phyloP scores from a whole-genome alignment of 441 rosid species.

The Melastoma candidum region DNA sequence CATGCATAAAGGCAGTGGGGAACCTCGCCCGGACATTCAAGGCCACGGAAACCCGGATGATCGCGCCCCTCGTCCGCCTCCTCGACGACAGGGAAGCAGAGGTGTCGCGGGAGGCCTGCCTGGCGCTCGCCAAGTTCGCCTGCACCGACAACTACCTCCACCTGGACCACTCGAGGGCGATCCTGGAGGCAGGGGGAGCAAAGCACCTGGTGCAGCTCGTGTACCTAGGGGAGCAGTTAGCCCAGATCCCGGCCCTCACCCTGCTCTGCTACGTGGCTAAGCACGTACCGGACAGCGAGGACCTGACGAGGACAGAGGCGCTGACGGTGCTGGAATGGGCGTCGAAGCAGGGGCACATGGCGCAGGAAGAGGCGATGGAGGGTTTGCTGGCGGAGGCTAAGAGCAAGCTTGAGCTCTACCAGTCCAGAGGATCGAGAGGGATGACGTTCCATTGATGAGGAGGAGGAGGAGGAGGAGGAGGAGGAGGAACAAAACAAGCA shows the following conservation, averaged over 20 bases:
- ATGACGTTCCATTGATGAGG: constrained; percentile 21
- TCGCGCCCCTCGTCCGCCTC: constrained; percentile 61
- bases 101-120: constrained; percentile 51
- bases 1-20: constrained; percentile 73
- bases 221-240: constrained; percentile 63
- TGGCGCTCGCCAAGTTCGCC: constrained; percentile 70
- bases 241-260: constrained; percentile 44
- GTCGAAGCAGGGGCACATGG: constrained; percentile 49
- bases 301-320: constrained; percentile 68
- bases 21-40: constrained; percentile 79
- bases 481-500: too few relatives aligned
- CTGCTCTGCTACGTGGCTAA: constrained; percentile 63
- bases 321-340: constrained; percentile 79
- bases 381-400: constrained; percentile 54
- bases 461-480: too few relatives aligned
- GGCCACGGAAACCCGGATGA: constrained; percentile 81
- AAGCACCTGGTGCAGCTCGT: constrained; percentile 70
- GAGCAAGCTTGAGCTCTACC: constrained; percentile 76
- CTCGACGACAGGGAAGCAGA: constrained; percentile 74
- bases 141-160: constrained; percentile 63
- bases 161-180: constrained; percentile 74
- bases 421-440: constrained; percentile 77
- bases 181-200: constrained; percentile 68
- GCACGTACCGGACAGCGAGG: constrained; percentile 84
- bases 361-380: constrained; percentile 41